These are phyloP conservation scores for Kuraishia borneana DNA, from an alignment of 805 yeast genomes.

Conservation along the genomic window DNA sequence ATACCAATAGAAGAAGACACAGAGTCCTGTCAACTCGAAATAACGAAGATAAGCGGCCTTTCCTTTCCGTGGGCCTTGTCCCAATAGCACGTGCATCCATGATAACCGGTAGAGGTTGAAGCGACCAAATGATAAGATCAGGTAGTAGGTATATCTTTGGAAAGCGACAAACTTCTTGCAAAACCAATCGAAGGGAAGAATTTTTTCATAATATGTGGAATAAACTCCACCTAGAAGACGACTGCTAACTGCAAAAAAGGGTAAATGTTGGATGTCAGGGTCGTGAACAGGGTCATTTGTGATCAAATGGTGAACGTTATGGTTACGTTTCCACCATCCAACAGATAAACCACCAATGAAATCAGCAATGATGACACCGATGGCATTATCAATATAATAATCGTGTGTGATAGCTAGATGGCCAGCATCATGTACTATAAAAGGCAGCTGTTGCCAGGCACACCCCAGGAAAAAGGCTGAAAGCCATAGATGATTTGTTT, in stretches of 20 bases:
- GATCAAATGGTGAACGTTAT: conserved; percentile 83
- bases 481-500: conserved; percentile 28
- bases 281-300: conserved; percentile 93
- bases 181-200: conserved; percentile 53
- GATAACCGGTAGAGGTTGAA: conserved; percentile 76
- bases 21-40: conserved; percentile 60
- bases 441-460: conserved; percentile 85
- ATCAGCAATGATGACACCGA: conserved; percentile 66
- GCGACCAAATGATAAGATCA: conserved; percentile 71
- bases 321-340: conserved; percentile 95
- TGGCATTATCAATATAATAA: conserved; percentile 61
- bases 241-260: conserved; percentile 79
- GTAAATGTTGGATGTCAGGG: conserved; percentile 89
- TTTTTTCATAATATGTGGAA: conserved; percentile 70
- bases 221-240: conserved; percentile 57
- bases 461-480: conserved; percentile 62
- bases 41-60: conserved; percentile 82
- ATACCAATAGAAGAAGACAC: conserved; percentile 72
- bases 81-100: conserved; percentile 65
- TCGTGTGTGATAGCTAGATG: conserved; percentile 77
- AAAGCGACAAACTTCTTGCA: conserved; percentile 49
- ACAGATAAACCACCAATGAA: conserved; percentile 80
- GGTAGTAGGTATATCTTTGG: conserved; percentile 67
- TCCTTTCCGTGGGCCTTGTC: conserved; percentile 72
- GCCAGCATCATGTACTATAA: conserved; percentile 86